Conservation (phyloP, 148 eudicot species). For the Nepenthes gracilis region DNA sequence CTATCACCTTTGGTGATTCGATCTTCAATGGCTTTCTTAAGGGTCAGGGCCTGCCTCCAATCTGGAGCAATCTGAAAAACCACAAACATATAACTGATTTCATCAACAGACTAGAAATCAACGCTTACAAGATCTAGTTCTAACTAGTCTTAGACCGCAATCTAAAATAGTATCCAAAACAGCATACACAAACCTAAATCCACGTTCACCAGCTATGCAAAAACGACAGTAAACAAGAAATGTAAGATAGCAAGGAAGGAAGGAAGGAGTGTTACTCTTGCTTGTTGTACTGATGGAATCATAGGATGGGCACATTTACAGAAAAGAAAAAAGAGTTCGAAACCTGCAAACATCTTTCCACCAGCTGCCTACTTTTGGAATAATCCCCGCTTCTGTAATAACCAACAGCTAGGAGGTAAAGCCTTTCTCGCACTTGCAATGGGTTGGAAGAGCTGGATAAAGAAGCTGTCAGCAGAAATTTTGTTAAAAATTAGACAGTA, state of each 20-base stretch:
- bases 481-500: background rate
- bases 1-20: constrained; percentile 23
- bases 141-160: background rate
- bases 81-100: background rate
- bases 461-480: constrained; percentile 6
- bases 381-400: constrained; percentile 74
- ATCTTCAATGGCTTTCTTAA: constrained; percentile 27
- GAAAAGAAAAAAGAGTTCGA: background rate
- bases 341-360: constrained; percentile 76
- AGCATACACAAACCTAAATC: background rate
- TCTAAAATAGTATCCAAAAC: background rate
- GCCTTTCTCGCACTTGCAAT: constrained; percentile 58
- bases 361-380: constrained; percentile 56
- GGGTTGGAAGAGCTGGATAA: constrained; percentile 38
- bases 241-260: background rate
- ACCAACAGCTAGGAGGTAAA: constrained; percentile 80
- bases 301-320: background rate
- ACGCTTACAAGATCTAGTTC: background rate
- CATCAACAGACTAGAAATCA: background rate
- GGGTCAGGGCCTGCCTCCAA: constrained; percentile 29
- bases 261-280: background rate
- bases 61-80: constrained; percentile 28
- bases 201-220: background rate
- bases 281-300: background rate
- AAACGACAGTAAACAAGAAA: background rate